Conservation (phyloP, 1,284 basidiomycete genomes). For the Hortiboletus rubellus region DNA sequence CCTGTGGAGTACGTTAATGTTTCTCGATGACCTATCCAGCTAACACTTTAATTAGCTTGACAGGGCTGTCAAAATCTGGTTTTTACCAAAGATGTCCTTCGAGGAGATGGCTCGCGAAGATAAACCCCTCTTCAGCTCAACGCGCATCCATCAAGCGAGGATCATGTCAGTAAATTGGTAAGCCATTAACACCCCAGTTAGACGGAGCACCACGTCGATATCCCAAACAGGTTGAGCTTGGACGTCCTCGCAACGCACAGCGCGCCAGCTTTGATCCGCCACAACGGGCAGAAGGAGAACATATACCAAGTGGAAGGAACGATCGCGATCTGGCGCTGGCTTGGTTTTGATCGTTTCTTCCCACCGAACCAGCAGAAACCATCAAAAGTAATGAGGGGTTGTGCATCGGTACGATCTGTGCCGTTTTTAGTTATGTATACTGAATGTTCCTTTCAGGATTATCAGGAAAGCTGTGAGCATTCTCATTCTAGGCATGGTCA, state of each 20-base stretch:
- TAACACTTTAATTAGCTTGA: slow-evolving; percentile 52
- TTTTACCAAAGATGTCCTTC: slow-evolving; percentile 37
- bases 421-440: slow-evolving; percentile 1
- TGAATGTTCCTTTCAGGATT: slow-evolving; percentile 50
- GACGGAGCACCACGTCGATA: not conserved
- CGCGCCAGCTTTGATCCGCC: slow-evolving; percentile 56
- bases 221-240: slow-evolving; percentile 50
- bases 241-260: slow-evolving; percentile 63
- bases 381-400: slow-evolving; percentile 52
- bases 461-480: slow-evolving; percentile 62
- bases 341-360: slow-evolving; percentile 64
- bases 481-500: not conserved
- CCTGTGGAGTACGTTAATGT: slow-evolving; percentile 59
- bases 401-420: slow-evolving; percentile 53
- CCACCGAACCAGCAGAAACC: slow-evolving; percentile 43
- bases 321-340: slow-evolving; percentile 65
- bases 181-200: not conserved
- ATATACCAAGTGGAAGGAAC: slow-evolving; percentile 49
- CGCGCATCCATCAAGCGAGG: slow-evolving; percentile 62
- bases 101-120: slow-evolving; percentile 57
- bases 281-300: slow-evolving; percentile 32
- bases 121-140: slow-evolving; percentile 70
- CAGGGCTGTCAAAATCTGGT: slow-evolving; percentile 72
- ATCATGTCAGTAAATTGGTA: slow-evolving; percentile 66
- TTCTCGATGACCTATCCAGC: slow-evolving; percentile 1